Percentiles rank a stretch among this genome's conserved stretches.
Evolutionary conservation across 345 rosid genomes (phyloP).

Genomic region (Angophora floribunda): DNA sequence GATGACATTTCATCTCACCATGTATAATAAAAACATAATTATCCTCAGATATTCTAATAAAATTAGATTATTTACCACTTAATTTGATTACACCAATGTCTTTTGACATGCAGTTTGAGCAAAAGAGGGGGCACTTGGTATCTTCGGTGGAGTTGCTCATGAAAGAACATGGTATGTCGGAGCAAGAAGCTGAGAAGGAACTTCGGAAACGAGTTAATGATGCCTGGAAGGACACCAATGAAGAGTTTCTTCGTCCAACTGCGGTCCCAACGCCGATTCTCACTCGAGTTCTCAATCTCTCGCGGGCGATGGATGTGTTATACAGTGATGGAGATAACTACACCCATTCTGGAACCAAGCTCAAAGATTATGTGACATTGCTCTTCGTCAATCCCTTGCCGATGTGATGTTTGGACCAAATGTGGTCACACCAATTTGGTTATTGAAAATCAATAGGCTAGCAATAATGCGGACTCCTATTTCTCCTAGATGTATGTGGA

Average conservation of each 20-base stretch:
- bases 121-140: conserved; percentile 1
- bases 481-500: neutral
- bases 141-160: conserved; percentile 21
- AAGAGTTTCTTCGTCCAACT: conserved; percentile 9
- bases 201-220: neutral
- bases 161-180: conserved; percentile 6
- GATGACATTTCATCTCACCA: conserved; percentile 10
- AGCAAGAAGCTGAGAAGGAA: conserved; percentile 1
- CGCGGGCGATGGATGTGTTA: conserved; percentile 3
- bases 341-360: neutral
- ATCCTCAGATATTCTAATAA: neutral
- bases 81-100: neutral
- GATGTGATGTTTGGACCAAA: neutral
- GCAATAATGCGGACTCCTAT: neutral
- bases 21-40: neutral
- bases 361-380: conserved; percentile 1
- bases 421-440: neutral
- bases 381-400: neutral
- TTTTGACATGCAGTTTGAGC: neutral
- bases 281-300: conserved; percentile 2
- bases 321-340: conserved; percentile 18
- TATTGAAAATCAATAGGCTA: neutral
- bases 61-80: neutral
- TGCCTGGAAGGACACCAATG: conserved; percentile 26
- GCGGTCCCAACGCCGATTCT: conserved; percentile 4